phyloP scores from a whole-genome alignment of 2,329 filamentous ascomycete species.

The Verticillium tricorpus region DNA sequence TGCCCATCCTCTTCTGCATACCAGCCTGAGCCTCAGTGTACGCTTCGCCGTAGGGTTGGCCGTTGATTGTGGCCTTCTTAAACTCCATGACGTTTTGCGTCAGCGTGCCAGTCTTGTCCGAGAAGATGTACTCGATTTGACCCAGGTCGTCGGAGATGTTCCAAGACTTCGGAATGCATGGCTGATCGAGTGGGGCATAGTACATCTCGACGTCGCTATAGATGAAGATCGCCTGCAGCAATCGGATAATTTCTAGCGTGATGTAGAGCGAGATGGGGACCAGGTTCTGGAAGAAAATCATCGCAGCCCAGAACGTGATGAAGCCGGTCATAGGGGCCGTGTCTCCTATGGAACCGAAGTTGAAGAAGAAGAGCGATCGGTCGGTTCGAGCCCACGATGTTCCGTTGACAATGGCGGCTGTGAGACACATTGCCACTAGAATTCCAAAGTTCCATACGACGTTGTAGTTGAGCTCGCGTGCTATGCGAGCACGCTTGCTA shows the following conservation, averaged over 20 bases:
- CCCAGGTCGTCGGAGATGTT: conserved; percentile 98
- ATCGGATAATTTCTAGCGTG: conserved; percentile 90
- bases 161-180: conserved; percentile 96
- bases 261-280: conserved; percentile 98
- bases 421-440: conserved; percentile 81
- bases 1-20: conserved; percentile 86
- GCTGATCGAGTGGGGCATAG: conserved; percentile 88
- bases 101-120: conserved; percentile 85
- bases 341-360: conserved; percentile 77
- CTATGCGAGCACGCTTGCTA: conserved; percentile 86
- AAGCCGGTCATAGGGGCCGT: conserved; percentile 77
- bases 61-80: conserved; percentile 96
- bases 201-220: conserved; percentile 97
- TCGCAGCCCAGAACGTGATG: conserved; percentile 92
- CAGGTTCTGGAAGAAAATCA: conserved; percentile 98
- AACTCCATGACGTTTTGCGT: conserved; percentile 98
- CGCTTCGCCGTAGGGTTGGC: conserved; percentile 92
- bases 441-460: conserved; percentile 95
- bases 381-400: conserved; percentile 71
- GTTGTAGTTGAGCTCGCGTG: conserved; percentile 93
- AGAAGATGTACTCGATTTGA: conserved; percentile 99
- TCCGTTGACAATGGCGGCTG: conserved; percentile 81
- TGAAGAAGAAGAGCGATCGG: conserved; percentile 76
- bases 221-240: conserved; percentile 92
- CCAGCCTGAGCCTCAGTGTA: conserved; percentile 96